phyloP scores from a whole-genome alignment of 2,329 filamentous ascomycete species.

The Endothia cerciana region DNA sequence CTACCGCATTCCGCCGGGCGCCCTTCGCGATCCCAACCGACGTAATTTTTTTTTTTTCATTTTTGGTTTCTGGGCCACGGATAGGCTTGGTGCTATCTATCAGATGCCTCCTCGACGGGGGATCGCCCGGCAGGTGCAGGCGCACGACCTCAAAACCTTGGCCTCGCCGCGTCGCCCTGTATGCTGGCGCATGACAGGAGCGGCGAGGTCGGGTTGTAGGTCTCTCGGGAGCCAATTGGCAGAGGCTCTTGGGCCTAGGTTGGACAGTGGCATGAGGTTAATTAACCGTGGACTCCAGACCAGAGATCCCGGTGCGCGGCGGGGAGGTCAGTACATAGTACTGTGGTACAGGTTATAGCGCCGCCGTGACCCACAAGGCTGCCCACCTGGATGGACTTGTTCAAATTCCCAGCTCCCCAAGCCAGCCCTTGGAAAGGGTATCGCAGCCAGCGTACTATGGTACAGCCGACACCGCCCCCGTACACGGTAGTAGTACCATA shows the following conservation, averaged over 20 bases:
- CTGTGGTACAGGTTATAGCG: neutral
- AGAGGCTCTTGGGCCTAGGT: neutral
- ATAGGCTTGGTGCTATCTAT: too few relatives aligned
- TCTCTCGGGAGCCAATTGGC: neutral
- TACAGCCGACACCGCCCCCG: neutral
- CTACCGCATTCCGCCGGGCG: neutral
- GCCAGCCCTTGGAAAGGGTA: neutral
- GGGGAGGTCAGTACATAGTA: too few relatives aligned
- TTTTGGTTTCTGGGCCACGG: too few relatives aligned
- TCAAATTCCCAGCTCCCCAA: neutral
- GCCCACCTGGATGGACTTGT: neutral
- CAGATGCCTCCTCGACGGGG: too few relatives aligned
- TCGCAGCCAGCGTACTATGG: too few relatives aligned
- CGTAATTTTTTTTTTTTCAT: neutral
- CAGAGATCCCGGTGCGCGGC: too few relatives aligned
- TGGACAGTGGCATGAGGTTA: constrained; percentile 2
- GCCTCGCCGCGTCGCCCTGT: neutral
- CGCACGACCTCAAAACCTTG: neutral
- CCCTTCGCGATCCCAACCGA: too few relatives aligned
- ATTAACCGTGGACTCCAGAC: neutral
- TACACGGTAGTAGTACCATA: neutral
- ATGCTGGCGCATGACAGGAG: neutral
- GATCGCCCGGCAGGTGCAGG: neutral
- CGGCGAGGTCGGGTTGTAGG: neutral
- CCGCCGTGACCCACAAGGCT: neutral